Conservation (phyloP, 257 asterid species). For the Osmanthus fragrans region DNA sequence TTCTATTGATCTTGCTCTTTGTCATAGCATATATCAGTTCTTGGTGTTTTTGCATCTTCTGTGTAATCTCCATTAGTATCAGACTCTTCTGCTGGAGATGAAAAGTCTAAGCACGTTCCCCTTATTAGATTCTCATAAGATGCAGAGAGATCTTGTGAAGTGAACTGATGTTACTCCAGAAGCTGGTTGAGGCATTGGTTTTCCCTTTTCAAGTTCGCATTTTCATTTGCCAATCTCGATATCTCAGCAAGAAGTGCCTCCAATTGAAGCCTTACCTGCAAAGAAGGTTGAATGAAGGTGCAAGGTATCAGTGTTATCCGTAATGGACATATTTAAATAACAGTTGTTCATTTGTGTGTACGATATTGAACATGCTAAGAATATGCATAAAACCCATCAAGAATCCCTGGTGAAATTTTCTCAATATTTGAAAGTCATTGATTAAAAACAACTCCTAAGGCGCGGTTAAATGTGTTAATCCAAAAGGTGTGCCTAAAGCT, state of each 20-base stretch:
- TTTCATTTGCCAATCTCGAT: slow-evolving; percentile 82
- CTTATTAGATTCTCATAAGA: slow-evolving; percentile 73
- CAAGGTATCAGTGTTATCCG: no score
- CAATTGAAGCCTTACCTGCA: slow-evolving; percentile 85
- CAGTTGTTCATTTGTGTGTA: no score
- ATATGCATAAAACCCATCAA: not conserved
- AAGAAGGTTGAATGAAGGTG: not conserved
- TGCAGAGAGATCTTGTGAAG: slow-evolving; percentile 80
- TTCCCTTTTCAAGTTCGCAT: slow-evolving; percentile 79
- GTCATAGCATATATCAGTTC: slow-evolving; percentile 45
- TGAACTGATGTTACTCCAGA: slow-evolving; percentile 89
- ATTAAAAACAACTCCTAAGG: not conserved
- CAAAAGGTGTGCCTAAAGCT: no score
- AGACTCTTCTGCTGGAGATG: slow-evolving; percentile 46
- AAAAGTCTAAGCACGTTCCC: slow-evolving; percentile 72
- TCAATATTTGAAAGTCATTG: no score
- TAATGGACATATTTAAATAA: no score
- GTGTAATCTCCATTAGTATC: slow-evolving; percentile 9
- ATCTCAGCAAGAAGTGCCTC: slow-evolving; percentile 92
- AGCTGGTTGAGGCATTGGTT: slow-evolving; percentile 83
- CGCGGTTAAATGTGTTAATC: not conserved
- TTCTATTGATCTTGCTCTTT: slow-evolving; percentile 38
- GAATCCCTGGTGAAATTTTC: no score
- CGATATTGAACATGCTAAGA: not conserved
- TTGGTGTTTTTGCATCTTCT: slow-evolving; percentile 26